Percentiles rank a stretch among this genome's conserved stretches.
Conservation (phyloP, 371 early-diverging fungal species). For the Mortierella sp. region DNA sequence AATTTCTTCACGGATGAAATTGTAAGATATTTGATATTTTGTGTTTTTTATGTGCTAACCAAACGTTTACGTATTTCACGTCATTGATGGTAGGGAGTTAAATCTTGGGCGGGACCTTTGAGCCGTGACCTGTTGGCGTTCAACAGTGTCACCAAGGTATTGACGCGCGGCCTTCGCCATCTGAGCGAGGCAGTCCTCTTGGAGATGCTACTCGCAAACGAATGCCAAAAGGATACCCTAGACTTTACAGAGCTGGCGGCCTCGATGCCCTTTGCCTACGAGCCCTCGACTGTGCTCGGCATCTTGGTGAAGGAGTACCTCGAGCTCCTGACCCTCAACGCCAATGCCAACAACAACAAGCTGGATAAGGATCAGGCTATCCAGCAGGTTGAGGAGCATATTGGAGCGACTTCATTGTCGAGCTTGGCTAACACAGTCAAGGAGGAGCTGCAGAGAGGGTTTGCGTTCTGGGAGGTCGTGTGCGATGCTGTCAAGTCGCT, state of each 20-base stretch:
- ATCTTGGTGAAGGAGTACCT: constrained; percentile 51
- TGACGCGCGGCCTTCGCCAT: constrained; percentile 74
- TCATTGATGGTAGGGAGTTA: constrained; percentile 55
- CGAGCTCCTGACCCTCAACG: constrained; percentile 23
- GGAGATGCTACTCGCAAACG: constrained; percentile 66
- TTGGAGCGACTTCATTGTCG: constrained; percentile 36
- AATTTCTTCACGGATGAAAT: too few relatives aligned
- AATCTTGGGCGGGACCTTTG: constrained; percentile 75
- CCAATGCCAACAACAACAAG: background rate
- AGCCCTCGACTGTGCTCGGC: constrained; percentile 51
- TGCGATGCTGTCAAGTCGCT: constrained; percentile 41
- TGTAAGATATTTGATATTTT: background rate
- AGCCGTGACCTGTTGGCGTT: constrained; percentile 83
- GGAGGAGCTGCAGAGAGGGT: constrained; percentile 47
- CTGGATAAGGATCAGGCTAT: constrained; percentile 38
- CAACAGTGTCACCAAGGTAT: constrained; percentile 74
- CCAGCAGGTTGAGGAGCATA: constrained; percentile 40
- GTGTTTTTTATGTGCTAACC: background rate
- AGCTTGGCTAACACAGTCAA: constrained; percentile 40
- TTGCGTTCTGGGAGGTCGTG: constrained; percentile 48
- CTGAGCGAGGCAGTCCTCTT: constrained; percentile 72
- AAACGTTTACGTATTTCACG: background rate
- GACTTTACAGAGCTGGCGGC: constrained; percentile 64
- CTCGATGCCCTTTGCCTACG: constrained; percentile 41
- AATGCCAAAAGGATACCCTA: constrained; percentile 64